Percentiles rank a stretch among this genome's conserved stretches.
Evolutionary conservation across 2,329 filamentous ascomycete genomes (phyloP).

Genomic region (Fusarium vanettenii): DNA sequence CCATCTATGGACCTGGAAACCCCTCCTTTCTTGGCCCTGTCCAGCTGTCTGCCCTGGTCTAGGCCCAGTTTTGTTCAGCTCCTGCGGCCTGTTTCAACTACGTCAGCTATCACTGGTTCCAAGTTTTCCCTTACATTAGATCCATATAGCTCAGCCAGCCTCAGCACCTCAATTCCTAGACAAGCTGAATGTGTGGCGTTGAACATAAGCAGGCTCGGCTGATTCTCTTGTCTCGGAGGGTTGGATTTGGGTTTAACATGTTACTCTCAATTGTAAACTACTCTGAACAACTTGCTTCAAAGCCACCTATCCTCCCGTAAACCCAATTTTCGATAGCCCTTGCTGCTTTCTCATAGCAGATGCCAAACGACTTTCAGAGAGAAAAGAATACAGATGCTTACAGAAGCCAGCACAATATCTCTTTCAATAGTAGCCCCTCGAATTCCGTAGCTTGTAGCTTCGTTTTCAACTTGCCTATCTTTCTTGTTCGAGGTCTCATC

Average conservation of each 20-base stretch:
- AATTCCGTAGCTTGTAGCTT: not conserved
- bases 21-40: constrained; percentile 5
- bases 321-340: not conserved
- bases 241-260: not conserved
- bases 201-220: not conserved
- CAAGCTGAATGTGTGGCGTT: not conserved
- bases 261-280: not conserved
- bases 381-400: not conserved
- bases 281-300: not conserved
- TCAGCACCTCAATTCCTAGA: not conserved
- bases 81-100: constrained; percentile 11
- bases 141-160: not conserved
- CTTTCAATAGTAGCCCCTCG: not conserved
- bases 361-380: not conserved
- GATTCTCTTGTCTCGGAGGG: not conserved
- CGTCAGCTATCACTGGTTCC: constrained; percentile 21
- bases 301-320: not conserved
- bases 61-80: constrained; percentile 30
- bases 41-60: constrained; percentile 22
- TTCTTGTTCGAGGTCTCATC: not conserved
- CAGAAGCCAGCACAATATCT: not conserved
- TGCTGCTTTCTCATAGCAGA: not conserved
- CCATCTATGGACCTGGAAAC: not conserved
- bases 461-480: not conserved
- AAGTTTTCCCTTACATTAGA: constrained; percentile 8